Base-by-base conservation (phyloP, 805 yeast genomes). In the Groenewaldozyma salmanticensis region DNA sequence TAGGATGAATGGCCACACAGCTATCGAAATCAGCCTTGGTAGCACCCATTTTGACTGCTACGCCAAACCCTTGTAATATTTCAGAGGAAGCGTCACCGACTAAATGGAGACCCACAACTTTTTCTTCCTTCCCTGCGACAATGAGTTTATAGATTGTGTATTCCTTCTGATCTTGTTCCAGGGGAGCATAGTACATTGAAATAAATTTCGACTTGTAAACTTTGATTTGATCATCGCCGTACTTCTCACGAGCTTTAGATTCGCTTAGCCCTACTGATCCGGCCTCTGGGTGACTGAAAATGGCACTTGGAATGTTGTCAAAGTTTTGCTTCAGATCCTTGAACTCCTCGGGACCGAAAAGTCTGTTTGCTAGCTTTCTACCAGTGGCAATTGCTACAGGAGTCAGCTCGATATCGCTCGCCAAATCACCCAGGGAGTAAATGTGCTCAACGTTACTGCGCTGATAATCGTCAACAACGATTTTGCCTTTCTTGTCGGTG, bases 311-410 rank as follows among this genome's bases (percentile, higher is more conserved):
- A 38, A 92, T 77, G 58, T 88, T 83, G 21, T 60, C 65, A 63
- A 80, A 92, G 60, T 87, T 96, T 61, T 84, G 85, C 59, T 88
- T 86, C 60, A 80, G 83, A 36, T 75, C 61, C 48, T 74, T 75
- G 67, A 72, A 85, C 42, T 65, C 60, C 47, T 72, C 76, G 42
- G 88, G 81, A 18, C 96, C 96, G 59, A 90, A 92, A 45, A 92
- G 66, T 60, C 99, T 76, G 68, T 90, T 88, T 21, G 96, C 76
- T 52, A 92, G 72, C 61, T 77, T 84, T 65, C 99, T 80, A 46
- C 99, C 99, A 6, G 98, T 88, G 29, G 98, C 96, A 66, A 92
- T 92, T 31, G 98, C 98, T 34, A 87, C 96, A 5, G 99, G 99
- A 2, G 99, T 92, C 54, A 92, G 74, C 68, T 92, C 97, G 35